Conservation (phyloP, 2,329 filamentous ascomycete species). For the Microdochium paspali region DNA sequence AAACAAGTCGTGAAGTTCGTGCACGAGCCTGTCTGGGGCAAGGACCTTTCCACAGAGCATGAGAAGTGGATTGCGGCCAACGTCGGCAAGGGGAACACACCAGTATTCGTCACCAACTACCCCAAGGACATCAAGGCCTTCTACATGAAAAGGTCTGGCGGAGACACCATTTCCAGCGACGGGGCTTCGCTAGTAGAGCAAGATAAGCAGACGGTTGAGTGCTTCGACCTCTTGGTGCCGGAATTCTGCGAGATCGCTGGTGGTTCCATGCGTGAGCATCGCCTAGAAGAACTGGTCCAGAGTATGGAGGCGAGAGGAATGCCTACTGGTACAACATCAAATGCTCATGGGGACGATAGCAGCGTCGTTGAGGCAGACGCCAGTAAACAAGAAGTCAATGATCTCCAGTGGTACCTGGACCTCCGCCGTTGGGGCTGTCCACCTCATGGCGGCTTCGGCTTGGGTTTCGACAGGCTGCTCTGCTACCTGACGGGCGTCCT, state of each 20-base stretch:
- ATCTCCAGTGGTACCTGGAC: slow-evolving; percentile 79
- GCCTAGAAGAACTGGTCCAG: slow-evolving; percentile 53
- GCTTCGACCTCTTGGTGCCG: slow-evolving; percentile 83
- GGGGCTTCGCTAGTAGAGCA: too few species aligned
- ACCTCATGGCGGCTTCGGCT: slow-evolving; percentile 82
- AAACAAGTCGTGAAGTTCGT: slow-evolving; percentile 47
- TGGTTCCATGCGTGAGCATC: slow-evolving; percentile 82
- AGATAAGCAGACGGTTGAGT: slow-evolving; percentile 64
- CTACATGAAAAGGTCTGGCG: slow-evolving; percentile 51
- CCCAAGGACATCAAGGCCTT: slow-evolving; percentile 87
- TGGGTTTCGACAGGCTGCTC: slow-evolving; percentile 82
- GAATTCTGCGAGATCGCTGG: slow-evolving; percentile 81
- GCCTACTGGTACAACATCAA: slow-evolving; percentile 21
- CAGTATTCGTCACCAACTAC: slow-evolving; percentile 90
- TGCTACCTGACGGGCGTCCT: slow-evolving; percentile 74
- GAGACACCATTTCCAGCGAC: not conserved
- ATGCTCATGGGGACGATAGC: slow-evolving; percentile 14
- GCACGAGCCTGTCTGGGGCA: slow-evolving; percentile 59
- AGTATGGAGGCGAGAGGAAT: slow-evolving; percentile 66
- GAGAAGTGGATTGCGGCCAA: slow-evolving; percentile 73
- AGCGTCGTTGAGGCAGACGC: slow-evolving; percentile 2
- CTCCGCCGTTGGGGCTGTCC: slow-evolving; percentile 84
- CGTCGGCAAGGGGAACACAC: slow-evolving; percentile 40
- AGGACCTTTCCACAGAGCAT: slow-evolving; percentile 80
- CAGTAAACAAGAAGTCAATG: slow-evolving; percentile 11